Conservation (phyloP, 768 basidiomycete species). For the Lepiota venenata region DNA sequence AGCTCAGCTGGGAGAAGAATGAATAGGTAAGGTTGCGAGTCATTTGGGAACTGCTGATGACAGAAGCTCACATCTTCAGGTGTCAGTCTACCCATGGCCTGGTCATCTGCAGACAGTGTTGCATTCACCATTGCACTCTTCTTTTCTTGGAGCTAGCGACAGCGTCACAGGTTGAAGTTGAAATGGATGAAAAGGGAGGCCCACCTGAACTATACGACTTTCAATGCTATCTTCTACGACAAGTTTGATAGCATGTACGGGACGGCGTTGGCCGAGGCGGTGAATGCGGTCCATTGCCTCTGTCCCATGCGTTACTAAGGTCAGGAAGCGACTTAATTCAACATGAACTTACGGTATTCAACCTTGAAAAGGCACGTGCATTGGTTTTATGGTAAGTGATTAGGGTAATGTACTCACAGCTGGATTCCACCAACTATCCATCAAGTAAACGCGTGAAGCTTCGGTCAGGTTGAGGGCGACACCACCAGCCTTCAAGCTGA, state of each 20-base stretch:
- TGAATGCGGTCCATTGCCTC: slow-evolving; percentile 98
- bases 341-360: slow-evolving; percentile 65
- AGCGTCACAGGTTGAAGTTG: background rate
- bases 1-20: slow-evolving; percentile 38
- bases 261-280: slow-evolving; percentile 90
- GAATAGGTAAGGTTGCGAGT: background rate
- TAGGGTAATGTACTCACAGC: slow-evolving; percentile 47
- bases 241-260: slow-evolving; percentile 90
- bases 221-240: slow-evolving; percentile 97
- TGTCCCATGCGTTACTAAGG: slow-evolving; percentile 25
- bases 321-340: background rate
- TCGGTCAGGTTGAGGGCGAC: slow-evolving; percentile 89
- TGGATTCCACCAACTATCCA: slow-evolving; percentile 99
- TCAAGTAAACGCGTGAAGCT: slow-evolving; percentile 91
- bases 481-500: slow-evolving; percentile 94
- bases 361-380: slow-evolving; percentile 37
- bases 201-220: slow-evolving; percentile 84
- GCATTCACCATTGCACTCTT: slow-evolving; percentile 95
- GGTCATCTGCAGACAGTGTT: slow-evolving; percentile 75
- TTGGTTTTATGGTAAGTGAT: background rate
- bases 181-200: slow-evolving; percentile 8
- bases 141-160: slow-evolving; percentile 82
- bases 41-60: background rate
- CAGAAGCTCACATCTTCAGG: slow-evolving; percentile 64
- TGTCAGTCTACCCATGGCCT: slow-evolving; percentile 93